A percentile compares a stretch with the other conserved stretches of the same genome.
phyloP scores from a whole-genome alignment of 345 rosid species.

The Bruguiera sexangula region DNA sequence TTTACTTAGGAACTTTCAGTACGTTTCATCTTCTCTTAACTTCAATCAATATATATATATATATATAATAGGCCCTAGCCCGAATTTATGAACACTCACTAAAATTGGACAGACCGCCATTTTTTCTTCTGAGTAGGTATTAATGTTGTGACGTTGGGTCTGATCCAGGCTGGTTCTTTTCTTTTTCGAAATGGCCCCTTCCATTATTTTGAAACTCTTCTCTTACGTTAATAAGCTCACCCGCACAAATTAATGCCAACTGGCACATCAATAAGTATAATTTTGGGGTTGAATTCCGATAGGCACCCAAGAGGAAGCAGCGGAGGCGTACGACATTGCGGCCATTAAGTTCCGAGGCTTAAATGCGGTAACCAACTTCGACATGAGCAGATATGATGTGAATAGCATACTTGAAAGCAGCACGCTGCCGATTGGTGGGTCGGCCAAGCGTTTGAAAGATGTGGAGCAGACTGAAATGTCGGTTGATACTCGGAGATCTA shows the following conservation, averaged over 20 bases:
- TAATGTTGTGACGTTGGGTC: no score
- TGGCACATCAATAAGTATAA: no score
- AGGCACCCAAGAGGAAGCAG: slow-evolving; percentile 38
- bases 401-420: slow-evolving; percentile 30
- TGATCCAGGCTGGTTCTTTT: no score
- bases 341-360: slow-evolving; percentile 33
- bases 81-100: no score
- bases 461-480: slow-evolving; percentile 23
- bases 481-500: slow-evolving; percentile 10
- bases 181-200: no score
- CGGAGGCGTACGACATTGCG: slow-evolving; percentile 33
- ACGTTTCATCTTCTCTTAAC: background rate
- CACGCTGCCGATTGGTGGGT: slow-evolving; percentile 26
- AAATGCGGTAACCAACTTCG: slow-evolving; percentile 31
- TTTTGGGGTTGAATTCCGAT: no score
- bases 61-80: background rate
- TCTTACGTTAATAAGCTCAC: no score
- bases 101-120: no score
- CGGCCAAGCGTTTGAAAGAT: slow-evolving; percentile 26
- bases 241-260: no score
- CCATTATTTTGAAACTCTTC: no score
- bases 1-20: slow-evolving; percentile 33
- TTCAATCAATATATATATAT: background rate
- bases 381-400: slow-evolving; percentile 32
- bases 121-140: no score